Evolutionary conservation across 2,329 filamentous ascomycete genomes (phyloP).

Genomic region (Colletotrichum lupini): DNA sequence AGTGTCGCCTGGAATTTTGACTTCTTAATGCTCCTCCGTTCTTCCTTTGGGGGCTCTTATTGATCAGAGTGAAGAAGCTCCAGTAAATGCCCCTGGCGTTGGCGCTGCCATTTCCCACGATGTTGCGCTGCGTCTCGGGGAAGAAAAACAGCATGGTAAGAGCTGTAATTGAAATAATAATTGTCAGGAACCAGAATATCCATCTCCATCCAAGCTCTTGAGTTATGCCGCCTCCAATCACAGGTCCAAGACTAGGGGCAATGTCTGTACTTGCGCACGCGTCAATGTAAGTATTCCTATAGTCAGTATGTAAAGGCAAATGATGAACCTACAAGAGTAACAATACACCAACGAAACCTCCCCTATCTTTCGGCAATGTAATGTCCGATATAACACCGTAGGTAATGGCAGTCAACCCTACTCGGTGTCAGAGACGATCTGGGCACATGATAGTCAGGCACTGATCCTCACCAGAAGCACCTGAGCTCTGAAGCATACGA

Average conservation of each 20-base stretch:
- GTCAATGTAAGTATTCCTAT: not conserved
- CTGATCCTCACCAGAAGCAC: conserved; percentile 63
- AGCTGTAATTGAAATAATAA: conserved; percentile 50
- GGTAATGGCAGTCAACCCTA: conserved; percentile 50
- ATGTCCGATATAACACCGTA: conserved; percentile 68
- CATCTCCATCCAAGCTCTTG: conserved; percentile 62
- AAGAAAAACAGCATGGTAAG: conserved; percentile 54
- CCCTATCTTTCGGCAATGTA: conserved; percentile 65
- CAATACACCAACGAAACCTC: conserved; percentile 62
- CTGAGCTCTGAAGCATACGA: conserved; percentile 11
- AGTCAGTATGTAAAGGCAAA: not conserved
- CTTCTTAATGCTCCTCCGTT: not conserved
- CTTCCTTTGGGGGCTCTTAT: not conserved
- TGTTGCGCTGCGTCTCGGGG: conserved; percentile 55
- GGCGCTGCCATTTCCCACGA: conserved; percentile 43
- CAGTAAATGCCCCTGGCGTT: not conserved
- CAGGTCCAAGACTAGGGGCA: conserved; percentile 53
- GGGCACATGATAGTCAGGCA: conserved; percentile 52
- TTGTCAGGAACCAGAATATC: conserved; percentile 65
- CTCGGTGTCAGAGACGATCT: conserved; percentile 55
- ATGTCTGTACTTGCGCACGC: not conserved
- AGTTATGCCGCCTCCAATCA: conserved; percentile 62
- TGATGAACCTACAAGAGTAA: conserved; percentile 40
- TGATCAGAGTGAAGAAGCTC: not conserved
- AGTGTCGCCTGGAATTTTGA: not conserved